Conservation (phyloP, 352 stramenopile genomes). For the Phytophthora foliorum region DNA sequence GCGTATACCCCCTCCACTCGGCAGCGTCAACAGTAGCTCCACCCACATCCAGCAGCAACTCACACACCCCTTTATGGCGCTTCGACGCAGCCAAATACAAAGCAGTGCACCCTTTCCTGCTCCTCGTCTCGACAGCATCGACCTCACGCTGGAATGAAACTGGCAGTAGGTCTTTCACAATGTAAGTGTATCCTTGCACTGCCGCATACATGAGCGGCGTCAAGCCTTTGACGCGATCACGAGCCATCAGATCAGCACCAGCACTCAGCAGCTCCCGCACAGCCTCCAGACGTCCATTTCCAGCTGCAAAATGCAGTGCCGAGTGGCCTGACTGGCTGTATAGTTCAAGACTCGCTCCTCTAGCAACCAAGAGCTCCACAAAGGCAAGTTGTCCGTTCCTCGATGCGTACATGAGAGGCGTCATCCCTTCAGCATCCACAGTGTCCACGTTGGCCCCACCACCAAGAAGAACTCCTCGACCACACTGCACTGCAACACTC, state of each 20-base stretch:
- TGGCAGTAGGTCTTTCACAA: constrained; percentile 32
- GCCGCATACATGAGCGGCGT: constrained; percentile 40
- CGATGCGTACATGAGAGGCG: constrained; percentile 34
- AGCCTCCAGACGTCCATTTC: constrained; percentile 32
- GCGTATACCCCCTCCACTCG: constrained; percentile 34
- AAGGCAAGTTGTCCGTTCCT: constrained; percentile 31
- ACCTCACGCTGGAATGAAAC: constrained; percentile 11
- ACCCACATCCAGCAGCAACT: constrained; percentile 35
- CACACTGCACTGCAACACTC: constrained; percentile 29
- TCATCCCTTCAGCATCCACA: constrained; percentile 29
- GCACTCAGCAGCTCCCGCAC: constrained; percentile 27
- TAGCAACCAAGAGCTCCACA: constrained; percentile 28
- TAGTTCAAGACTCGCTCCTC: constrained; percentile 19
- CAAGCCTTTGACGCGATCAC: constrained; percentile 24
- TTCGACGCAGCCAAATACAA: constrained; percentile 34
- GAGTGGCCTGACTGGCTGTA: constrained; percentile 19
- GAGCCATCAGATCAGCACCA: constrained; percentile 23
- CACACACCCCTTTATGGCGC: constrained; percentile 28
- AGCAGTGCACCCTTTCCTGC: constrained; percentile 25
- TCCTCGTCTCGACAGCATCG: constrained; percentile 32
- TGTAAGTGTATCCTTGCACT: constrained; percentile 26
- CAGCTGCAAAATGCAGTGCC: constrained; percentile 31
- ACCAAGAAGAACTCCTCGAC: constrained; percentile 30
- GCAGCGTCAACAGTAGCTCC: constrained; percentile 28
- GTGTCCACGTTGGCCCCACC: constrained; percentile 24